Evolutionary conservation across 2,329 filamentous ascomycete species (phyloP).

Genomic region (Juglanconis sp.): DNA sequence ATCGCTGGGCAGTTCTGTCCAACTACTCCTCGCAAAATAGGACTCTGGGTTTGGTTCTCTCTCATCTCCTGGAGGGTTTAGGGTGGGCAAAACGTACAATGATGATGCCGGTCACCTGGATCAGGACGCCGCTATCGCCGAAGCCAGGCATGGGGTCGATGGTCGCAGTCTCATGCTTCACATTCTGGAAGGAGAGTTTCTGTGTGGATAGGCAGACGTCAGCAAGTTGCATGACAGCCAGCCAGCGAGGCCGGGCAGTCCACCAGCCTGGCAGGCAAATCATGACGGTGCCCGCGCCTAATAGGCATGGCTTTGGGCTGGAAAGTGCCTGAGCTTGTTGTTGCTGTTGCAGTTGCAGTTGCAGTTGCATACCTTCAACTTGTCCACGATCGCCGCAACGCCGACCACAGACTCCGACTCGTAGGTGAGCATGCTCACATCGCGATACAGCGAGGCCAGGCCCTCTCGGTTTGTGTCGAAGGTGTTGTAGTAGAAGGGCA

Average conservation of each 20-base stretch:
- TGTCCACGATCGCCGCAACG: constrained; percentile 57
- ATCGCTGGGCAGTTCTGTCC: not conserved
- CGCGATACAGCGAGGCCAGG: constrained; percentile 63
- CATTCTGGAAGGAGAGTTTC: constrained; percentile 67
- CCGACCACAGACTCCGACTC: constrained; percentile 58
- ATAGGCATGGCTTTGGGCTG: too few relatives aligned
- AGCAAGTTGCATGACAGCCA: too few relatives aligned
- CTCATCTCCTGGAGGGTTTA: not conserved
- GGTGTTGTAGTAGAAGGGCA: constrained; percentile 60
- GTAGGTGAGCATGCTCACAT: constrained; percentile 72
- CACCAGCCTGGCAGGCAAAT: too few relatives aligned
- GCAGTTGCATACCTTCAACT: constrained; percentile 54
- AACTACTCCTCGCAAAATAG: not conserved
- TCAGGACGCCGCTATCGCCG: constrained; percentile 55
- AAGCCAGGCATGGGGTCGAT: constrained; percentile 67
- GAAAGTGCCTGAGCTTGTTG: too few relatives aligned
- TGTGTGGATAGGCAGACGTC: constrained; percentile 1
- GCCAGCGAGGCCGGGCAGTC: not conserved
- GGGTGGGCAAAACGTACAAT: constrained; percentile 9
- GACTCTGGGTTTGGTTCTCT: not conserved
- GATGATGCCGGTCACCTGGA: constrained; percentile 60
- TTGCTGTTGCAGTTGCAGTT: too few relatives aligned
- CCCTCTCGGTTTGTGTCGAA: constrained; percentile 60
- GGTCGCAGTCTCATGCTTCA: constrained; percentile 63
- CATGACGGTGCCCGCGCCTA: too few relatives aligned